These are phyloP conservation scores for Clonostachys chloroleuca DNA, from an alignment of 2,329 filamentous ascomycete genomes.

Conservation along the genomic window DNA sequence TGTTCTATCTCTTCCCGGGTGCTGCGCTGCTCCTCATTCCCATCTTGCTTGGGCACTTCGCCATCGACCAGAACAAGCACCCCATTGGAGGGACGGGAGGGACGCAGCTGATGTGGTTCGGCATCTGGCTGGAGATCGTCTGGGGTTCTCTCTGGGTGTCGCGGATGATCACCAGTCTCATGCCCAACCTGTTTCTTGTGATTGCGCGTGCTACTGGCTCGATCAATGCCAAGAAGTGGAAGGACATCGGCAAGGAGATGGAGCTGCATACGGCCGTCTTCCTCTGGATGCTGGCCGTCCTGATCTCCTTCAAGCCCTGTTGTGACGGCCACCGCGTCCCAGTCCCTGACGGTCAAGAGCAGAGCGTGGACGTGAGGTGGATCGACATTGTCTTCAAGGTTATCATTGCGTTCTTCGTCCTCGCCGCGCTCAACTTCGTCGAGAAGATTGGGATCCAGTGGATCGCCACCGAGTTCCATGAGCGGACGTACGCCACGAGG, in stretches of 20 bases:
- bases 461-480: slow-evolving; percentile 90
- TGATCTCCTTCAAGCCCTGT: slow-evolving; percentile 81
- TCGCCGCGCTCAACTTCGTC: slow-evolving; percentile 73
- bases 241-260: slow-evolving; percentile 78
- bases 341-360: slow-evolving; percentile 20
- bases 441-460: slow-evolving; percentile 95
- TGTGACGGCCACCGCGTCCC: slow-evolving; percentile 55
- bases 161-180: slow-evolving; percentile 45
- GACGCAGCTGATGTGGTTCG: slow-evolving; percentile 83
- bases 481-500: slow-evolving; percentile 82
- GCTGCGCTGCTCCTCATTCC: slow-evolving; percentile 39
- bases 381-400: slow-evolving; percentile 79
- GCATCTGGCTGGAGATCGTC: slow-evolving; percentile 89
- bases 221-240: slow-evolving; percentile 90
- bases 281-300: slow-evolving; percentile 85
- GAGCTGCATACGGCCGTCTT: slow-evolving; percentile 84
- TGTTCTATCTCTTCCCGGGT: slow-evolving; percentile 41
- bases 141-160: slow-evolving; percentile 89
- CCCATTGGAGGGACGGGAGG: slow-evolving; percentile 64
- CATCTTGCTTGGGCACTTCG: slow-evolving; percentile 35
- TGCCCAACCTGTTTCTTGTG: slow-evolving; percentile 39
- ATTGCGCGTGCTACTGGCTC: slow-evolving; percentile 71
- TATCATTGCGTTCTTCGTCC: slow-evolving; percentile 78
- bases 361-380: slow-evolving; percentile 58
- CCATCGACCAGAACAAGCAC: slow-evolving; percentile 25